Evolutionary conservation across 495 filamentous ascomycete species (phyloP), one percentile per base, ranked within the genome.

Genomic region (Penicillium waksmanii): DNA sequence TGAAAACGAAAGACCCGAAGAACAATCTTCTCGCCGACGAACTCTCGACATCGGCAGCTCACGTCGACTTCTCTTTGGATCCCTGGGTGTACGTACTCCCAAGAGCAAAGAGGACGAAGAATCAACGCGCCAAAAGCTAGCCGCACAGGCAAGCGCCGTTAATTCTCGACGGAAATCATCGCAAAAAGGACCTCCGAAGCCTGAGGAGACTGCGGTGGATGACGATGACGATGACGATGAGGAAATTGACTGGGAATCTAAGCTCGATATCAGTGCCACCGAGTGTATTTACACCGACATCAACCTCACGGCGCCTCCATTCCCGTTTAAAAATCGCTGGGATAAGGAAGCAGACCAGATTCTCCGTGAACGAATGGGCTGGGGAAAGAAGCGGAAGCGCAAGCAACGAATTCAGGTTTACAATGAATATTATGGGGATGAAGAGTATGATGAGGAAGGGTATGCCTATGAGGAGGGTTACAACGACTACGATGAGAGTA

Each of bases 261-360:
- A 87, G 67, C 87, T 97, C 36, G 82, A 77, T 42, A 69, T 90
- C 31, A 79, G 78, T 50, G 94, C 92, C 47, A 88, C 92, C 11
- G 95, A 98, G 69, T 97, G 95, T 70, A 83, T 88, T 59, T 74
- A 86, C 51, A 85, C 92, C 21, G 85, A 85, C n/a, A 76, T 93
- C 50, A 75, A 85, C 56, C 78, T 97, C 34, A 92, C 84, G 55
- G 81, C 87, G 19, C 93, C 95, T 0, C 90, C 90, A 3, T 98
- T 96, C 67, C 95, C 95, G 0, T 98, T 98, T 63, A 76, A 87
- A 12, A 91, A 96, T 70, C 85, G 89, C 53, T 97, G 92, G 93
- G 91, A 97, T 73, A 77, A 82, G 3, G 87, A 91, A 53, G 89
- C 93, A 57, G 77, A 85, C 63, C 73, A 74, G 18, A 57, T 69